A percentile compares a stretch with the other conserved stretches of the same genome.
Evolutionary conservation across 441 rosid species (phyloP).

Genomic region (Populus hybrid): DNA sequence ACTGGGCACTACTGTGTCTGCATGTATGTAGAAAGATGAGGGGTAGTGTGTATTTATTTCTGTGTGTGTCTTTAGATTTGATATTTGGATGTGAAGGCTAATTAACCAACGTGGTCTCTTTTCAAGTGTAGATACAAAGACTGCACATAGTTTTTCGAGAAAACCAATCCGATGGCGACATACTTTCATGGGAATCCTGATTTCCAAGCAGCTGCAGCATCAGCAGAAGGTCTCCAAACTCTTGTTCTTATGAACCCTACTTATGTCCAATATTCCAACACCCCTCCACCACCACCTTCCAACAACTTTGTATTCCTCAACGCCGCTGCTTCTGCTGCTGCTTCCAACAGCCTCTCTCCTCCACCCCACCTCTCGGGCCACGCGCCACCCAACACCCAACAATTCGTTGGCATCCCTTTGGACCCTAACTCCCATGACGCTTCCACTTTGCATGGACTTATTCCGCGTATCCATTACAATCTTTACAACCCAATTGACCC

Average conservation of each 20-base stretch:
- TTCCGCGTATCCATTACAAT: conserved; percentile 67
- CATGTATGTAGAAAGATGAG: background rate
- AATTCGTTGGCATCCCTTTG: conserved; percentile 80
- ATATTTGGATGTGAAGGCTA: conserved; percentile 16
- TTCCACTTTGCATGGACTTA: conserved; percentile 66
- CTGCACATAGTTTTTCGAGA: background rate
- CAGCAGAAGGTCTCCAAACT: conserved; percentile 74
- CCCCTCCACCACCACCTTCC: conserved; percentile 30
- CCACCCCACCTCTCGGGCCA: conserved; percentile 27
- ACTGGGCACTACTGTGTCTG: background rate
- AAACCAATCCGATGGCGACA: conserved; percentile 56
- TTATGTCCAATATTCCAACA: conserved; percentile 71
- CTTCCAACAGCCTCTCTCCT: background rate
- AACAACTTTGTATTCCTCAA: conserved; percentile 10
- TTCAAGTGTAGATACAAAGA: conserved; percentile 26
- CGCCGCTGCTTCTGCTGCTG: background rate
- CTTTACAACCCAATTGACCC: conserved; percentile 62
- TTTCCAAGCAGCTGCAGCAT: conserved; percentile 37
- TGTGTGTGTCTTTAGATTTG: background rate
- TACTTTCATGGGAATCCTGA: conserved; percentile 85
- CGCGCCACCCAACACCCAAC: conserved; percentile 62
- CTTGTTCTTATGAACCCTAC: conserved; percentile 93
- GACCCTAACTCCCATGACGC: conserved; percentile 51
- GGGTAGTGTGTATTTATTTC: background rate
- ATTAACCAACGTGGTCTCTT: conserved; percentile 19